Evolutionary conservation across 129 eudicot species (phyloP).

Genomic region (Artemisia argyi): DNA sequence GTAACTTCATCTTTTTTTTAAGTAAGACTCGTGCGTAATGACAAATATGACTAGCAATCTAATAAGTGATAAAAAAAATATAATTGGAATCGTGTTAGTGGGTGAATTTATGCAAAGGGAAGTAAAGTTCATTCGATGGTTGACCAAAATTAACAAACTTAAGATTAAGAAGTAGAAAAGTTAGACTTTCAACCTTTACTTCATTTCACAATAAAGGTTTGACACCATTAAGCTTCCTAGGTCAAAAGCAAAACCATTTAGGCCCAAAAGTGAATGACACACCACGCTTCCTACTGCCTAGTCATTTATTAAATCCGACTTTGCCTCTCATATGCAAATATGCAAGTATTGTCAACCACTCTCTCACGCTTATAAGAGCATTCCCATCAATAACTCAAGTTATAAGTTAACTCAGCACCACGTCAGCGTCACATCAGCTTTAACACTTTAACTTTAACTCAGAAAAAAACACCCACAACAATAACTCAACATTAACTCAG

Average conservation of each 20-base stretch:
- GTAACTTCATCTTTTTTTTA: no score
- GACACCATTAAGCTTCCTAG: constrained; percentile 9
- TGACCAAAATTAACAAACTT: constrained; percentile 12
- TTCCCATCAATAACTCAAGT: no score
- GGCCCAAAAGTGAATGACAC: constrained; percentile 4
- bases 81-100: not conserved
- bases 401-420: no score
- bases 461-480: no score
- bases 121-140: constrained; percentile 10
- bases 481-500: no score
- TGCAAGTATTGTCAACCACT: not conserved
- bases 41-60: no score
- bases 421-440: no score
- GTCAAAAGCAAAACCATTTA: constrained; percentile 18
- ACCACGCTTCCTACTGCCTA: not conserved
- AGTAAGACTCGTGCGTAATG: no score
- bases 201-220: constrained; percentile 15
- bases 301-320: not conserved
- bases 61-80: not conserved
- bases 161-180: constrained; percentile 19
- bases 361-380: not conserved
- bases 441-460: no score
- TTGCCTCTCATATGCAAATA: not conserved
- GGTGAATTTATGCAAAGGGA: constrained; percentile 12
- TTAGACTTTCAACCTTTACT: constrained; percentile 18